Evolutionary conservation across 345 rosid species (phyloP).

Genomic region (Bruguiera gymnorhiza): DNA sequence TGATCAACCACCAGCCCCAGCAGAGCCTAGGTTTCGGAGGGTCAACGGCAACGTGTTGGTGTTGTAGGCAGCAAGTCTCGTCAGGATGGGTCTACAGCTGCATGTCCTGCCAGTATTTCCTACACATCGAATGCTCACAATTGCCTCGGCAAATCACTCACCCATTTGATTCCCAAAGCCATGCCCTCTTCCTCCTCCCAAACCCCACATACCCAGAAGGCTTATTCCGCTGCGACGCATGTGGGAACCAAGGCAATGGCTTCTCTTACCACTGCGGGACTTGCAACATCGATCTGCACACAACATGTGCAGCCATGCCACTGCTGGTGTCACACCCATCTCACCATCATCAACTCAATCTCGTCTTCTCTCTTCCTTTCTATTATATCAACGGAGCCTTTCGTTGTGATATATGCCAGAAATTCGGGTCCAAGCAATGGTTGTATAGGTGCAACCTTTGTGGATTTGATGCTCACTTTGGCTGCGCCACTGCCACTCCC

Average conservation of each 20-base stretch:
- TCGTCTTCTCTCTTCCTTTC: constrained; percentile 36
- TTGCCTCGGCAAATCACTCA: constrained; percentile 40
- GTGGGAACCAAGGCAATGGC: constrained; percentile 38
- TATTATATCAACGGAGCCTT: constrained; percentile 19
- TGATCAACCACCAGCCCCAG: constrained; percentile 26
- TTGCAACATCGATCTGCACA: constrained; percentile 45
- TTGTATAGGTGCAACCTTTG: constrained; percentile 40
- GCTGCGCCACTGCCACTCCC: constrained; percentile 29
- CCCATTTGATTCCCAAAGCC: constrained; percentile 35
- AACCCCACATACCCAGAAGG: constrained; percentile 33
- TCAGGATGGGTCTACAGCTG: constrained; percentile 34
- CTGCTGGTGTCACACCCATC: constrained; percentile 28
- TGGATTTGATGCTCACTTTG: constrained; percentile 45
- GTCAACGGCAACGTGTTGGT: constrained; percentile 16
- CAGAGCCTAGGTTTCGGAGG: constrained; percentile 1
- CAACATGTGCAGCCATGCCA: constrained; percentile 43
- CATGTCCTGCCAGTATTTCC: constrained; percentile 32
- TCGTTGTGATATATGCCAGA: constrained; percentile 35
- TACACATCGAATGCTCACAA: constrained; percentile 40
- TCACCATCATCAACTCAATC: constrained; percentile 45
- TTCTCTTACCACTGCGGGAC: constrained; percentile 42
- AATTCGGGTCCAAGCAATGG: constrained; percentile 38
- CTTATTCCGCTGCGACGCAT: constrained; percentile 35
- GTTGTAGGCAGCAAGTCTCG: constrained; percentile 32
- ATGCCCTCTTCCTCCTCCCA: constrained; percentile 33